These are phyloP conservation scores for Camellia sinensis DNA, from an alignment of 148 eudicot species.

Conservation along the genomic window DNA sequence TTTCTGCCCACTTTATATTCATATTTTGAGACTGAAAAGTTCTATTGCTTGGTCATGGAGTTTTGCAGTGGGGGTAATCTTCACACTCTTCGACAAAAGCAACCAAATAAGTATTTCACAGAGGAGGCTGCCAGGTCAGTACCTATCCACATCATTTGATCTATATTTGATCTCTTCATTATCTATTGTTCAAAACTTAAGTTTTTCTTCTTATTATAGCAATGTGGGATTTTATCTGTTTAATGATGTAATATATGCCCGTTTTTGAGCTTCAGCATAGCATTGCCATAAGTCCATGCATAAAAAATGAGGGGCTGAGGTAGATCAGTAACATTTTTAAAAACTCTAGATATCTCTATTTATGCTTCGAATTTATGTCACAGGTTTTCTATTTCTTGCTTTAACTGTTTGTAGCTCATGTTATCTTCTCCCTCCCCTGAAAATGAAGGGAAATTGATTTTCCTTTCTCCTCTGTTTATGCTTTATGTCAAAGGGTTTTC, in stretches of 20 bases:
- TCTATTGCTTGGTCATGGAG: constrained; percentile 93
- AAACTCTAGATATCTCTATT: not conserved
- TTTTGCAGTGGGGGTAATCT: constrained; percentile 93
- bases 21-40: constrained; percentile 80
- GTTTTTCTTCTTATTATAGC: not conserved
- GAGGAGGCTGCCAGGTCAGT: constrained; percentile 88
- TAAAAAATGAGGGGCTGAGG: not conserved
- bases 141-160: constrained; percentile 4
- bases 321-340: not conserved
- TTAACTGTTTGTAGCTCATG: too few species aligned
- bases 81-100: constrained; percentile 86
- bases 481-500: not conserved
- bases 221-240: not conserved
- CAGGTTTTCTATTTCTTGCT: not conserved
- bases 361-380: not conserved
- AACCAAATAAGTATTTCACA: constrained; percentile 69
- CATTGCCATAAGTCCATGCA: not conserved
- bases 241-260: not conserved
- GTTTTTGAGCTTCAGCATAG: not conserved
- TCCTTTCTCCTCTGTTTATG: not conserved
- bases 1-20: constrained; percentile 81
- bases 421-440: not conserved
- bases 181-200: not conserved
- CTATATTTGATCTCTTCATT: not conserved
- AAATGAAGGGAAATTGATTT: not conserved